Conservation (phyloP, 305 asterid species). For the Fraxinus baroniana region DNA sequence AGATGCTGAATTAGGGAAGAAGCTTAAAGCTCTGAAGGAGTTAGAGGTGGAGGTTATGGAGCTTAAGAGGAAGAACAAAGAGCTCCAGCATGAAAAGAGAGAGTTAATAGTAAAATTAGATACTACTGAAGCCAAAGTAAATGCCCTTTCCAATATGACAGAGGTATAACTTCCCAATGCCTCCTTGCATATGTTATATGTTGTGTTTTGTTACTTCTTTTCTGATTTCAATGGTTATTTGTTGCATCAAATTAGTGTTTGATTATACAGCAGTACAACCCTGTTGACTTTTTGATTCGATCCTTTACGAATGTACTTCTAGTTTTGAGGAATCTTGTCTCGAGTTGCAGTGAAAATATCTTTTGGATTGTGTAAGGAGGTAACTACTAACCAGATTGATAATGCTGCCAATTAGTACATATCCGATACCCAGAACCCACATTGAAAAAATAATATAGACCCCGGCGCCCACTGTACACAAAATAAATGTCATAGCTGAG, state of each 20-base stretch:
- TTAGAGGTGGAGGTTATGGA: slow-evolving; percentile 89
- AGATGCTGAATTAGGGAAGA: slow-evolving; percentile 75
- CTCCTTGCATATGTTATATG: background rate
- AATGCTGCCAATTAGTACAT: background rate
- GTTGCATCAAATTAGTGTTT: background rate
- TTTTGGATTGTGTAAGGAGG: background rate
- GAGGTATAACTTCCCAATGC: slow-evolving; percentile 48
- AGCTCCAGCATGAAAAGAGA: slow-evolving; percentile 90
- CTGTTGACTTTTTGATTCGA: background rate
- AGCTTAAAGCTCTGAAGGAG: slow-evolving; percentile 68
- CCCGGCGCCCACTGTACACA: background rate
- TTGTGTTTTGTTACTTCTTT: background rate
- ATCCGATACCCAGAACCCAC: background rate
- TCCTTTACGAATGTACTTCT: background rate
- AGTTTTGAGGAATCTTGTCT: background rate
- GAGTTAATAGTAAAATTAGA: slow-evolving; percentile 71
- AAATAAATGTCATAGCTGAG: background rate
- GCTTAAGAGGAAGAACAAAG: slow-evolving; percentile 86
- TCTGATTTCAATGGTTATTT: background rate
- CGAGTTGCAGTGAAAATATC: background rate
- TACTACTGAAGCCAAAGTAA: slow-evolving; percentile 69
- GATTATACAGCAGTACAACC: background rate
- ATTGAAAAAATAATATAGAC: background rate
- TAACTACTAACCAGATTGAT: background rate
- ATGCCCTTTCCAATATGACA: slow-evolving; percentile 71